These are phyloP conservation scores for Pseudisothecium myosuroides DNA, from an alignment of 225 moss, liverwort and hornwort genomes.

Conservation along the genomic window DNA sequence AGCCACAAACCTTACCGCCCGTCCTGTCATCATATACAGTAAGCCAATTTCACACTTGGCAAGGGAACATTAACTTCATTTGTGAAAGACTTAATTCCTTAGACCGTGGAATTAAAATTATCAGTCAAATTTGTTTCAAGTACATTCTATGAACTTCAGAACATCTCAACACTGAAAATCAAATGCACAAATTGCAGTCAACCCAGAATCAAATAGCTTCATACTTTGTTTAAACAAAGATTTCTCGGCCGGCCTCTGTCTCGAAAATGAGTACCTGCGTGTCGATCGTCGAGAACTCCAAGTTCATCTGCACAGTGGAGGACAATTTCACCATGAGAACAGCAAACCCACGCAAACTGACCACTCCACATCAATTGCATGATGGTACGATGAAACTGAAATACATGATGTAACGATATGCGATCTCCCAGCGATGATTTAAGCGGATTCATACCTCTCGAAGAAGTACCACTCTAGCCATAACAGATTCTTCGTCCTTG, in stretches of 20 bases:
- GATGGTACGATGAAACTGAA: background rate
- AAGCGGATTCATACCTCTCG: constrained; percentile 52
- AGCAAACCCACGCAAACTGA: background rate
- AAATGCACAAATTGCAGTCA: background rate
- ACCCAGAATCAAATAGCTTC: background rate
- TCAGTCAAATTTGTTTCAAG: background rate
- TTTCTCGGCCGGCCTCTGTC: background rate
- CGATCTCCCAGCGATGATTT: background rate
- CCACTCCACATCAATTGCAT: background rate
- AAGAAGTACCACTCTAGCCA: constrained; percentile 67
- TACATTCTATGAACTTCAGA: background rate
- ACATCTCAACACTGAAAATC: background rate
- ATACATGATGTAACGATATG: background rate
- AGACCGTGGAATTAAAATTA: background rate
- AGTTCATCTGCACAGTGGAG: constrained; percentile 68
- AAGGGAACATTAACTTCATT: background rate
- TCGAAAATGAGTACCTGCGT: constrained; percentile 54
- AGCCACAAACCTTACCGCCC: background rate
- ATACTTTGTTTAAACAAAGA: background rate
- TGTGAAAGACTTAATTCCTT: background rate
- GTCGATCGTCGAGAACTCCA: constrained; percentile 77
- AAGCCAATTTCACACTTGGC: background rate
- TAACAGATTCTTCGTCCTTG: constrained; percentile 58
- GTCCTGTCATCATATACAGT: too few species aligned
- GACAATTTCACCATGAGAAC: constrained; percentile 8